Evolutionary conservation across 306 rosid genomes (phyloP).

Genomic region (Spatholobus suberectus): DNA sequence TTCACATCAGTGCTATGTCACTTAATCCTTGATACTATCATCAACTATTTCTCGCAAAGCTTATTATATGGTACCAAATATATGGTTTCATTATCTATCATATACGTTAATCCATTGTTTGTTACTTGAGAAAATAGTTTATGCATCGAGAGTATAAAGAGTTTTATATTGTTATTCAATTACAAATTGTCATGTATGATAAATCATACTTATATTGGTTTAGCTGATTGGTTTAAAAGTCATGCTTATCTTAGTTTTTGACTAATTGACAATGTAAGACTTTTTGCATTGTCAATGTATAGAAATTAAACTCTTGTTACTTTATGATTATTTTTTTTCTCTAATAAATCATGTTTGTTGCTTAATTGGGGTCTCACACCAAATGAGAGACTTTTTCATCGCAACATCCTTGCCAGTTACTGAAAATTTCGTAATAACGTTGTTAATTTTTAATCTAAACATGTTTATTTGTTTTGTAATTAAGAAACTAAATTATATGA

Average conservation of each 20-base stretch:
- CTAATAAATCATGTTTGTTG: neutral
- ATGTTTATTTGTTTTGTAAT: neutral
- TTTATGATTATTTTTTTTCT: neutral
- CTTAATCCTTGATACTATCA: neutral
- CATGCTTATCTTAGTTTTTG: neutral
- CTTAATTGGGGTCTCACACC: neutral
- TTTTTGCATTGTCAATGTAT: neutral
- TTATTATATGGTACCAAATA: too few relatives aligned
- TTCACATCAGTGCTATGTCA: slow-evolving; percentile 35
- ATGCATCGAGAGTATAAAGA: too few relatives aligned
- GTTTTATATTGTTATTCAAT: too few relatives aligned
- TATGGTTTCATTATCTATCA: neutral
- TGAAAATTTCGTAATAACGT: neutral
- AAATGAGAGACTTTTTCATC: neutral
- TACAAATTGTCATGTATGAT: too few relatives aligned
- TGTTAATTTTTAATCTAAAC: neutral
- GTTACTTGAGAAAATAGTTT: neutral
- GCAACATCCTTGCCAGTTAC: neutral
- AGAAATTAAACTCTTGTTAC: neutral
- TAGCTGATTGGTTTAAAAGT: too few relatives aligned
- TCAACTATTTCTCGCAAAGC: neutral
- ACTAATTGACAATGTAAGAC: too few relatives aligned
- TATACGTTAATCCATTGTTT: neutral
- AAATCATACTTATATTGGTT: too few relatives aligned
- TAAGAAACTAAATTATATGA: neutral